A percentile compares a stretch with the other conserved stretches of the same genome.
Evolutionary conservation across 2,329 filamentous ascomycete species (phyloP).

Genomic region (Hymenoscyphus occultus): DNA sequence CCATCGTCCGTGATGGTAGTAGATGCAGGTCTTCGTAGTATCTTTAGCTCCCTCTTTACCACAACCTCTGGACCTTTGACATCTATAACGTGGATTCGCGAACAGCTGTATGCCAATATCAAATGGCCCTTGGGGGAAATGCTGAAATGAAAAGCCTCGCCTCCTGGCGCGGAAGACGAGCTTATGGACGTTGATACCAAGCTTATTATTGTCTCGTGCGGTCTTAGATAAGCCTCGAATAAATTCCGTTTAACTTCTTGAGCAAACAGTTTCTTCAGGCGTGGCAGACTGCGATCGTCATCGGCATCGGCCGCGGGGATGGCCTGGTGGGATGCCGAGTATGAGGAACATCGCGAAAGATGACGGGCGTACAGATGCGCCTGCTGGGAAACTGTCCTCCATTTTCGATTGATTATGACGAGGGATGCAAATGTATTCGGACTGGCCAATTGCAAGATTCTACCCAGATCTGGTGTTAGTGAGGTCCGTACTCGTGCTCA

Average conservation of each 20-base stretch:
- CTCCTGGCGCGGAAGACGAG: slow-evolving; percentile 75
- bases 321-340: slow-evolving; percentile 47
- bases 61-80: slow-evolving; percentile 56
- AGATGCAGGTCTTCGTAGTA: slow-evolving; percentile 69
- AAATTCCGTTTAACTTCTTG: slow-evolving; percentile 72
- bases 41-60: slow-evolving; percentile 76
- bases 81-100: slow-evolving; percentile 77
- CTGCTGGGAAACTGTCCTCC: slow-evolving; percentile 62
- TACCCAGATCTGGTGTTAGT: slow-evolving; percentile 36
- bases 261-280: slow-evolving; percentile 63
- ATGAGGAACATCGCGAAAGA: slow-evolving; percentile 59
- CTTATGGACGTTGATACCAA: slow-evolving; percentile 81
- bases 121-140: slow-evolving; percentile 73
- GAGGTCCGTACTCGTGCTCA: not conserved
- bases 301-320: slow-evolving; percentile 29
- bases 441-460: slow-evolving; percentile 59
- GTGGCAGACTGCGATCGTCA: slow-evolving; percentile 51
- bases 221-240: slow-evolving; percentile 72
- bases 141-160: slow-evolving; percentile 82
- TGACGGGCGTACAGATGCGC: slow-evolving; percentile 62
- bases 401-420: slow-evolving; percentile 62
- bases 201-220: slow-evolving; percentile 68
- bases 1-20: slow-evolving; percentile 79
- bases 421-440: slow-evolving; percentile 66
- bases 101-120: slow-evolving; percentile 80